phyloP scores from a whole-genome alignment of 352 stramenopile genomes.

The Thraustochytrium sp. region DNA sequence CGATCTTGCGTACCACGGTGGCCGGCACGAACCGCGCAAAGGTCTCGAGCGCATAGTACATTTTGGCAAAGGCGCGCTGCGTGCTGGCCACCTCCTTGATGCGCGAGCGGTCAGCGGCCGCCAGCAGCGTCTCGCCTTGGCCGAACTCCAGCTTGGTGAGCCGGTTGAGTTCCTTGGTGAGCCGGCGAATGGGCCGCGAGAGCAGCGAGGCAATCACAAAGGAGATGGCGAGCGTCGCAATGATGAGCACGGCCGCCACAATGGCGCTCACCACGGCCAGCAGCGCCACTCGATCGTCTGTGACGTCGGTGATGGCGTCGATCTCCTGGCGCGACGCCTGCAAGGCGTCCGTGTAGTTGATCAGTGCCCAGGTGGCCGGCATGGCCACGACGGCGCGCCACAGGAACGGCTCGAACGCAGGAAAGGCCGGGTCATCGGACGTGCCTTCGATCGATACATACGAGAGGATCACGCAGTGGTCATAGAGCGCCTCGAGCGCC shows the following conservation, averaged over 20 bases:
- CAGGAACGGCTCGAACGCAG: background rate
- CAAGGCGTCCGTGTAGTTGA: constrained; percentile 17
- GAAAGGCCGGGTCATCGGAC: background rate
- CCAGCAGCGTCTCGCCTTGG: background rate
- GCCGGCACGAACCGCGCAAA: constrained; percentile 31
- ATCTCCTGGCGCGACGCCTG: background rate
- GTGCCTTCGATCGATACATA: background rate
- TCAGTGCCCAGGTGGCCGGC: background rate
- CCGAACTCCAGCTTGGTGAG: constrained; percentile 6
- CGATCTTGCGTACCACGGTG: background rate
- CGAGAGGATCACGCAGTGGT: background rate
- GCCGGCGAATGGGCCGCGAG: background rate
- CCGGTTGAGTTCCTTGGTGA: background rate
- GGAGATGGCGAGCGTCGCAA: background rate
- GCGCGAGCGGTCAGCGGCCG: background rate
- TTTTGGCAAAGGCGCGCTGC: constrained; percentile 11
- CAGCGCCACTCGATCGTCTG: background rate
- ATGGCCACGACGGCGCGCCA: background rate
- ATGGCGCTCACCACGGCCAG: background rate
- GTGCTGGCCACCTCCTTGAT: background rate
- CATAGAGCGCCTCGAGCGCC: background rate
- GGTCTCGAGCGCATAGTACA: constrained; percentile 20
- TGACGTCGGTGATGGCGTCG: background rate
- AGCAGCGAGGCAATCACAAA: background rate
- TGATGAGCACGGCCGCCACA: background rate